Evolutionary conservation across 2,329 filamentous ascomycete species (phyloP).

Genomic region (Neonectria punicea): DNA sequence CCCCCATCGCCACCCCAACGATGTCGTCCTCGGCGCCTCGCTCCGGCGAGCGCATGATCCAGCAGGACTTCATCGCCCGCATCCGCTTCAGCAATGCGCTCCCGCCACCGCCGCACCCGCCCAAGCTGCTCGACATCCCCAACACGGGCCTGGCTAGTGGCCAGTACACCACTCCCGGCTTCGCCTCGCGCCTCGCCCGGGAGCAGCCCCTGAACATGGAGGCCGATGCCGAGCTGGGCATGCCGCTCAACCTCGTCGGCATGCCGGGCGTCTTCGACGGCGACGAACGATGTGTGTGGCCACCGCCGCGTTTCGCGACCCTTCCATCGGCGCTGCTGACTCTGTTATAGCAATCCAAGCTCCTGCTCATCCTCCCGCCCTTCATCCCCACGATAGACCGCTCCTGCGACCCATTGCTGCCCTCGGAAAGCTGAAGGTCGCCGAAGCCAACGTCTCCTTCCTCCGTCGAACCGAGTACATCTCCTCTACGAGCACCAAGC

Average conservation of each 20-base stretch:
- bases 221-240: constrained; percentile 95
- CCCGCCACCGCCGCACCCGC: constrained; percentile 91
- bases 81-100: constrained; percentile 96
- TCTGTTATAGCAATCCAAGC: constrained; percentile 79
- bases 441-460: constrained; percentile 87
- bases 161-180: constrained; percentile 90
- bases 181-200: constrained; percentile 87
- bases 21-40: constrained; percentile 44
- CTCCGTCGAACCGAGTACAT: constrained; percentile 97
- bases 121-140: constrained; percentile 96
- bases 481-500: constrained; percentile 68
- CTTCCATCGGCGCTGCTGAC: constrained; percentile 21
- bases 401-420: constrained; percentile 86
- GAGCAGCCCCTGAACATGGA: constrained; percentile 97
- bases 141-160: constrained; percentile 88
- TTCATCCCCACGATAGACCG: constrained; percentile 85
- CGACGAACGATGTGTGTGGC: constrained; percentile 82
- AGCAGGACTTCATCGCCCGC: constrained; percentile 97
- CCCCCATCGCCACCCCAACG: constrained; percentile 11
- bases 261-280: constrained; percentile 95
- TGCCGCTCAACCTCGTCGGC: constrained; percentile 95
- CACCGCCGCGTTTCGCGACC: neutral
- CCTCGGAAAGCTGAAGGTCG: constrained; percentile 83
- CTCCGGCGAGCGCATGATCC: constrained; percentile 69
- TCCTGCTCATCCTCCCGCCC: constrained; percentile 72